Evolutionary conservation across 2,329 filamentous ascomycete genomes (phyloP).

Genomic region (Phoma herbarum): DNA sequence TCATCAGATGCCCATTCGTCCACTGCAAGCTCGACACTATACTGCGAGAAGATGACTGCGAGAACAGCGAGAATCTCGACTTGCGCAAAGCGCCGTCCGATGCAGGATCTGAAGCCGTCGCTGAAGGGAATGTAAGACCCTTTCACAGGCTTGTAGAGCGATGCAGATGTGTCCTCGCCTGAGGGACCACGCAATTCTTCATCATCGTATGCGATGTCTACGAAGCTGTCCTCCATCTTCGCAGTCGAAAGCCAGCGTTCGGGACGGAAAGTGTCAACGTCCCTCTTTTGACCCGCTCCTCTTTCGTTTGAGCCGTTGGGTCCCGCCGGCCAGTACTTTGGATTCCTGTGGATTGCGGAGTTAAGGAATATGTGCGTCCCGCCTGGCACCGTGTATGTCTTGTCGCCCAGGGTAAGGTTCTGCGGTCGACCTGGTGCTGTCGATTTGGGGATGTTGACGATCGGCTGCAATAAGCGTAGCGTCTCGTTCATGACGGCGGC

Average conservation of each 20-base stretch:
- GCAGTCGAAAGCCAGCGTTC: constrained; percentile 71
- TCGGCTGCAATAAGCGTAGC: constrained; percentile 75
- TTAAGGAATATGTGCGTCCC: constrained; percentile 65
- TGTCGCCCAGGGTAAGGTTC: constrained; percentile 66
- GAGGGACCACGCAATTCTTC: constrained; percentile 68
- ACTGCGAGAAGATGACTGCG: constrained; percentile 62
- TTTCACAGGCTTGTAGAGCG: constrained; percentile 61
- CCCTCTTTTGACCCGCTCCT: constrained; percentile 39
- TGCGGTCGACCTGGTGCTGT: constrained; percentile 59
- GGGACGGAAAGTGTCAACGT: constrained; percentile 74
- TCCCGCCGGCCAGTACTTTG: constrained; percentile 72
- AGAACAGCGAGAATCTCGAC: constrained; percentile 64
- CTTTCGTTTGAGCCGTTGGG: constrained; percentile 44
- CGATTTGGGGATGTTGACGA: constrained; percentile 76
- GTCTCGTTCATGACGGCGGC: constrained; percentile 82
- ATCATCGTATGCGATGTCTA: constrained; percentile 54
- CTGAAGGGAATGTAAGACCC: constrained; percentile 66
- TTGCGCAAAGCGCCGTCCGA: constrained; percentile 65
- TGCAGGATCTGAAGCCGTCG: constrained; percentile 63
- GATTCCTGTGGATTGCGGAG: constrained; percentile 69
- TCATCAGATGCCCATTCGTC: constrained; percentile 55
- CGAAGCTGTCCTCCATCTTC: constrained; percentile 36
- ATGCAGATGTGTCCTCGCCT: constrained; percentile 68
- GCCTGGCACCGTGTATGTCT: constrained; percentile 66
- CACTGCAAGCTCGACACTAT: constrained; percentile 76